phyloP scores from a whole-genome alignment of 257 asterid species.

The Rubia yunnanensis region DNA sequence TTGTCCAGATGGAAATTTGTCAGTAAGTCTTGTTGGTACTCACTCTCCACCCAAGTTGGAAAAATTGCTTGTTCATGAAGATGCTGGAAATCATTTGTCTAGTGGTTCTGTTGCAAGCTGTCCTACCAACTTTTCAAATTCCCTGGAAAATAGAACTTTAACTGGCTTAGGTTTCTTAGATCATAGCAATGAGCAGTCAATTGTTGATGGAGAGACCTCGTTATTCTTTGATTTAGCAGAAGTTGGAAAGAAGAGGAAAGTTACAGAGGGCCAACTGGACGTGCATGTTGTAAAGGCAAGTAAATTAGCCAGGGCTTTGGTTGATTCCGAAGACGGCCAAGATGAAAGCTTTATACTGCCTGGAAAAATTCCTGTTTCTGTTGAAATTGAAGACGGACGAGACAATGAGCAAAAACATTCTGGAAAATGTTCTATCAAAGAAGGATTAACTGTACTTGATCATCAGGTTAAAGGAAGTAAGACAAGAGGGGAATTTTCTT shows the following conservation, averaged over 20 bases:
- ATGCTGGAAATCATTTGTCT: conserved; percentile 23
- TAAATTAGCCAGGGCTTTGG: conserved; percentile 7
- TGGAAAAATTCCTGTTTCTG: conserved; percentile 26
- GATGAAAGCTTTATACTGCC: conserved; percentile 8
- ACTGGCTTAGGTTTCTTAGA: conserved; percentile 17
- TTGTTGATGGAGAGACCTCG: conserved; percentile 20
- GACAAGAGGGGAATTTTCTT: conserved; percentile 36
- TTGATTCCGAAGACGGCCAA: conserved; percentile 19
- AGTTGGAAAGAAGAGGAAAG: conserved; percentile 37
- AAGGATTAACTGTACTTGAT: conserved; percentile 22
- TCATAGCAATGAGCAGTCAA: conserved; percentile 13
- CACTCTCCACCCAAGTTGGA: conserved; percentile 16
- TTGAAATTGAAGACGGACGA: conserved; percentile 20
- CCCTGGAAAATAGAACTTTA: conserved; percentile 16
- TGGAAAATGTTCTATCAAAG: conserved; percentile 18
- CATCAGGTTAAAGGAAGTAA: conserved; percentile 20
- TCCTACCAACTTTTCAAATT: conserved; percentile 18
- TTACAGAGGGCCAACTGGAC: conserved; percentile 23
- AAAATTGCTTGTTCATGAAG: neutral
- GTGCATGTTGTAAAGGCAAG: conserved; percentile 19
- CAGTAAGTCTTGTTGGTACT: conserved; percentile 11
- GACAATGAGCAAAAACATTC: conserved; percentile 21
- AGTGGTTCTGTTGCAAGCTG: conserved; percentile 18
- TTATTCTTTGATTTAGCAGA: conserved; percentile 22
- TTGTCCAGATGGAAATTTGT: neutral